Evolutionary conservation across 768 basidiomycete species (phyloP), one percentile per base, ranked within the genome.

Genomic region (Podaxis sp.): DNA sequence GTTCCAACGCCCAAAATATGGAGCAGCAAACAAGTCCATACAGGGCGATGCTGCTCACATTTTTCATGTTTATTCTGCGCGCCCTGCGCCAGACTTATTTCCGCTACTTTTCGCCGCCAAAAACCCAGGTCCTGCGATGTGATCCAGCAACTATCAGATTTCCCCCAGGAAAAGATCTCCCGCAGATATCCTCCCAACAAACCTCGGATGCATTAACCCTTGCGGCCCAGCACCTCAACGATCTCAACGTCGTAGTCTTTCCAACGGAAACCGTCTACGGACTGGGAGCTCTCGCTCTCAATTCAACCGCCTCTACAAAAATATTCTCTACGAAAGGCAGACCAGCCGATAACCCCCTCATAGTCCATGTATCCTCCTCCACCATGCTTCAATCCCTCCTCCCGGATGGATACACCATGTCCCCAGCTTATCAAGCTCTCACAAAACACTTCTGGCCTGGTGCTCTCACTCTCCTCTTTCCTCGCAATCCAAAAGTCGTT

Each of bases 201-300:
- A 88, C 91, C 4, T 72, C 76, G 19, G 70, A 77, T 25, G 81
- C 88, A 19, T 76, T 94, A 64, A 71, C 79, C 54, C 68, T 71
- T 19, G 93, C 91, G 0, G 76, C 86, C 5, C 76, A 79, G 60
- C 79, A 83, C 60, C 81, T 91, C 6, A 73, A 80, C 51, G 67
- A 80, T 37, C 75, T 75, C 24, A 68, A 73, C 15, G 80, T 84
- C 22, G 90, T 98, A 59, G 96, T 89, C 0, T 92, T 99, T 71
- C 96, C 97, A 0, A 98, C 97, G 33, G 97, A 99, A 75, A 98
- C 97, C 0, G 97, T 99, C 11, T 99, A 98, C 74, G 97, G 97
- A 1, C 86, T 99, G n/a, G 97, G 92, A 29, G 97, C 94, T 0
- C 76, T 88, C 22, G 94, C 96, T 0, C 76, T 94, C 50, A 77